Evolutionary conservation across 495 filamentous ascomycete genomes (phyloP), one percentile per base, ranked within the genome.

Genomic region (Penicillium argentinense): DNA sequence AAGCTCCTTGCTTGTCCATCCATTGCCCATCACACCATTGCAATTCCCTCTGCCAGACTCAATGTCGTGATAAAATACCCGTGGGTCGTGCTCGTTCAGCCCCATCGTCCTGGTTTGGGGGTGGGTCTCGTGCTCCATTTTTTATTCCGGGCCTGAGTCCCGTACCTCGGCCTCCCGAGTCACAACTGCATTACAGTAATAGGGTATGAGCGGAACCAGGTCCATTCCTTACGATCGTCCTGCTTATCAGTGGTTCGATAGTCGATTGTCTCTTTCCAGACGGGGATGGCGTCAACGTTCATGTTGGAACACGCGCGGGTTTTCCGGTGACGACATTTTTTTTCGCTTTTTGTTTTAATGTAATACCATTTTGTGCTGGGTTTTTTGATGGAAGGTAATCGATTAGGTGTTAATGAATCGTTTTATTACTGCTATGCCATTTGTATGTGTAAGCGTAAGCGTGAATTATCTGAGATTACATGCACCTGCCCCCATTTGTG

Each of bases 281-380:
- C 41, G 19, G 40, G 12, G 33, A 36, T 36, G 33, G 33, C 33
- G 33, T 36, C 33, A 36, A n/a, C n/a, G n/a, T 29, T 11, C 33
- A 36, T 36, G 33, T n/a, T 18, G 6, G 30, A 42, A 49, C 38
- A 42, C 22, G 38, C 26, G 32, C 25, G 26, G 37, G 38, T 24
- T 13, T 16, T 49, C 42, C 30, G 13, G 17, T 19, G 30, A 16
- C 12, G 21, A 41, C 25, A 13, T 43, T 23, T 49, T 41, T 24
- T 36, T 45, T 45, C 36, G 22, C 32, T 47, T 39, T 19, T 38
- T 47, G 54, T 51, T 56, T 59, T 55, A 57, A 68, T 69, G 66
- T 69, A 68, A 68, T 69, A 71, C 59, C 56, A 69, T 62, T 48
- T 59, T 56, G 49, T 62, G 57, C 51, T 49, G 50, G 45, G 47